Conservation (phyloP, 1,284 basidiomycete species). For the Marasmius oreades region DNA sequence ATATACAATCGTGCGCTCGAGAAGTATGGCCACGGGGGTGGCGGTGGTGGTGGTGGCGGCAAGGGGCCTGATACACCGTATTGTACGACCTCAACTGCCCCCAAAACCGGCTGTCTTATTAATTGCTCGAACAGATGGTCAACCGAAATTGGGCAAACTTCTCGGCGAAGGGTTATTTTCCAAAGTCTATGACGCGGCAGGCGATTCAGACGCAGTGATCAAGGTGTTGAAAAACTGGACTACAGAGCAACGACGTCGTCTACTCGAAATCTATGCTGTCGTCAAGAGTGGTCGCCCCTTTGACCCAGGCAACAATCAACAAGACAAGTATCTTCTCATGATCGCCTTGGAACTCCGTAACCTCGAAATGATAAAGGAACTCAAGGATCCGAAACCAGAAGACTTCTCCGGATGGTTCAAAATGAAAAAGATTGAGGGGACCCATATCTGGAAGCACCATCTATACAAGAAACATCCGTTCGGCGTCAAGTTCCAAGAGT, state of each 20-base stretch:
- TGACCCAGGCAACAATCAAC: not conserved
- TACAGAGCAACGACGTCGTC: not conserved
- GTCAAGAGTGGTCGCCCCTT: not conserved
- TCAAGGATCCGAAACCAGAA: not conserved
- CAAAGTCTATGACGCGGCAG: conserved; percentile 4
- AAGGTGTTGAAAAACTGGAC: conserved; percentile 4
- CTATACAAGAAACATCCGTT: conserved; percentile 7
- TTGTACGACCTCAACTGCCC: not conserved
- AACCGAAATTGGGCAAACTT: conserved; percentile 1
- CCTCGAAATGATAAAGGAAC: not conserved
- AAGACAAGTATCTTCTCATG: conserved; percentile 3
- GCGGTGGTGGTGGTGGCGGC: not conserved
- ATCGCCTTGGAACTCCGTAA: not conserved
- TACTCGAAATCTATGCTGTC: conserved; percentile 2
- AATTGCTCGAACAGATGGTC: not conserved
- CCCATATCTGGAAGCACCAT: not conserved
- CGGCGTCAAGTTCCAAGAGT: not conserved
- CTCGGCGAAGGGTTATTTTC: conserved; percentile 3
- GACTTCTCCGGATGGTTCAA: conserved; percentile 2
- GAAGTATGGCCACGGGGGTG: not conserved
- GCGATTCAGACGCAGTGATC: not conserved
- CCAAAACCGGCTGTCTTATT: not conserved
- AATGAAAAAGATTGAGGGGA: not conserved
- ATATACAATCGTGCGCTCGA: not conserved
- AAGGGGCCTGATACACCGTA: not conserved